phyloP scores from a whole-genome alignment of 257 asterid species.

The Rubia yunnanensis region DNA sequence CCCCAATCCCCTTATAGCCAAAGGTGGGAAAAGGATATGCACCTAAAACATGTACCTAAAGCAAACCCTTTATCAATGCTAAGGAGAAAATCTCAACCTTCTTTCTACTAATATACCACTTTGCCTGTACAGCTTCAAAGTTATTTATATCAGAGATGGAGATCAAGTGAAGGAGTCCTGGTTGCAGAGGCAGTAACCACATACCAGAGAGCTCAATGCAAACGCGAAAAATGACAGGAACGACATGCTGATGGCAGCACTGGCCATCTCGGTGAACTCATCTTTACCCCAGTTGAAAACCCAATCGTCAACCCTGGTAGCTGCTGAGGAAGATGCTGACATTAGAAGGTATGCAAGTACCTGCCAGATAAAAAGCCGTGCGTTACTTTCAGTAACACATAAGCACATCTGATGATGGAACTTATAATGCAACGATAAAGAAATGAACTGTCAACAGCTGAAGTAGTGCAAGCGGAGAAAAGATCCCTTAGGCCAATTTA shows the following conservation, averaged over 20 bases:
- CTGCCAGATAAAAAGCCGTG: conserved; percentile 23
- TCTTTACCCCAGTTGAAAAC: conserved; percentile 80
- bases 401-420: background rate
- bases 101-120: conserved; percentile 10
- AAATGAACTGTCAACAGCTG: background rate
- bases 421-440: background rate
- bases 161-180: conserved; percentile 27
- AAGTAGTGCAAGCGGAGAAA: background rate
- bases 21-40: background rate
- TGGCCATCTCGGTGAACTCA: conserved; percentile 70
- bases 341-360: conserved; percentile 69
- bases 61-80: background rate
- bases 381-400: background rate
- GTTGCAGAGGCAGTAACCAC: conserved; percentile 68
- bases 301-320: conserved; percentile 83
- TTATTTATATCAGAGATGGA: background rate
- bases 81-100: background rate
- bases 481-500: background rate
- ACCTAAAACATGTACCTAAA: background rate
- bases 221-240: conserved; percentile 68
- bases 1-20: background rate
- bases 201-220: conserved; percentile 59
- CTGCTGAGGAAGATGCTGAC: conserved; percentile 89
- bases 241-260: conserved; percentile 63
- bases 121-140: conserved; percentile 25